phyloP scores from a whole-genome alignment of 2,329 filamentous ascomycete species.

The Aspergillus novofumigatus region DNA sequence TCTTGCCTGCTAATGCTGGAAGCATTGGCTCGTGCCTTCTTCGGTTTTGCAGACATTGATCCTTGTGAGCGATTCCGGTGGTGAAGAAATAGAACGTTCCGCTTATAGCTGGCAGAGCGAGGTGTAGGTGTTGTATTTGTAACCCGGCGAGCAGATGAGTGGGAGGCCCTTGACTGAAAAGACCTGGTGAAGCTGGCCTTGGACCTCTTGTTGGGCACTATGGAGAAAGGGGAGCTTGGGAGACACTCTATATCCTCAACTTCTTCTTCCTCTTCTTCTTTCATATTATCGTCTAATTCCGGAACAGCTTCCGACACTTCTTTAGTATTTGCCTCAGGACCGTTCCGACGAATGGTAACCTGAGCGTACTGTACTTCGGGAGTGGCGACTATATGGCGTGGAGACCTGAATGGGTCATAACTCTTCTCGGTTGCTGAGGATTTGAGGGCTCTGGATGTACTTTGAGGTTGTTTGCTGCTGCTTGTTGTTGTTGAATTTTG shows the following conservation, averaged over 20 bases:
- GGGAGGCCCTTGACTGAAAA: slow-evolving; percentile 45
- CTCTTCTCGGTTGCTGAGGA: slow-evolving; percentile 52
- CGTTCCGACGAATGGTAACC: slow-evolving; percentile 62
- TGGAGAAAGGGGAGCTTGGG: slow-evolving; percentile 27
- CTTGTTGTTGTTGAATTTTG: slow-evolving; percentile 53
- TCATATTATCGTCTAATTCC: slow-evolving; percentile 5
- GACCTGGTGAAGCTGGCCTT: slow-evolving; percentile 34
- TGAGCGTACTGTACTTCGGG: slow-evolving; percentile 59
- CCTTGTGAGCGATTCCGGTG: slow-evolving; percentile 40
- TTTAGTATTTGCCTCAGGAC: slow-evolving; percentile 10
- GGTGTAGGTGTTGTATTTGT: slow-evolving; percentile 31
- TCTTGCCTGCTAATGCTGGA: slow-evolving; percentile 21
- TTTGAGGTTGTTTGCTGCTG: slow-evolving; percentile 45
- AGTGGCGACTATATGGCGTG: slow-evolving; percentile 49
- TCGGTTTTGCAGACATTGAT: slow-evolving; percentile 20
- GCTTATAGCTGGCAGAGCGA: slow-evolving; percentile 52
- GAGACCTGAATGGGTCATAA: slow-evolving; percentile 81
- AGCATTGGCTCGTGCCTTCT: slow-evolving; percentile 11
- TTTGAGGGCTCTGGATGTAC: slow-evolving; percentile 46
- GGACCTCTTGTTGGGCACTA: slow-evolving; percentile 29
- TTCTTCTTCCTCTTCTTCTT: slow-evolving; percentile 19
- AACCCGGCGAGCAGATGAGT: slow-evolving; percentile 45
- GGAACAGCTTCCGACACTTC: slow-evolving; percentile 14
- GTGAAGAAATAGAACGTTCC: slow-evolving; percentile 62
- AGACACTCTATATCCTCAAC: slow-evolving; percentile 10